Evolutionary conservation across 2,329 filamentous ascomycete genomes (phyloP).

Genomic region (Colletotrichum chlorophyti): DNA sequence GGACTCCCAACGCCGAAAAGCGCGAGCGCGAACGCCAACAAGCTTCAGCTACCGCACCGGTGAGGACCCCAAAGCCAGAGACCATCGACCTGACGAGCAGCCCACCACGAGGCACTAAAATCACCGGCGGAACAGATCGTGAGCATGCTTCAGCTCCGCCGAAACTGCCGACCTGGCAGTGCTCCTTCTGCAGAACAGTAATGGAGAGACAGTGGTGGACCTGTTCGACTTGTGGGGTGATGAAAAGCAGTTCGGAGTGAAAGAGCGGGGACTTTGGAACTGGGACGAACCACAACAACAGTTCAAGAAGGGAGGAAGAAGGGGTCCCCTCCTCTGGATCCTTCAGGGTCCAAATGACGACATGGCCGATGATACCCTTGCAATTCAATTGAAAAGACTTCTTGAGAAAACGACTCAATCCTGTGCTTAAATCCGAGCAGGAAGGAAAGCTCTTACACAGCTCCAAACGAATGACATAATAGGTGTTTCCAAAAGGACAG

Average conservation of each 20-base stretch:
- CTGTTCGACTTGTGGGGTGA: conserved; percentile 59
- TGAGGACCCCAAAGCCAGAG: background rate
- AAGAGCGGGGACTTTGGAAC: conserved; percentile 13
- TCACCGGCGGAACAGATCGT: conserved; percentile 15
- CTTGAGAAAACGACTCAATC: too few relatives aligned
- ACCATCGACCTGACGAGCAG: conserved; percentile 44
- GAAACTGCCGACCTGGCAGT: conserved; percentile 53
- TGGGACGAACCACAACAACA: background rate
- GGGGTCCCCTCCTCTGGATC: background rate
- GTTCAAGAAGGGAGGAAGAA: background rate
- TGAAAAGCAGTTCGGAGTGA: conserved; percentile 56
- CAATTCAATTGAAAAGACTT: background rate
- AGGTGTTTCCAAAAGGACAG: background rate
- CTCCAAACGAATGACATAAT: conserved; percentile 20
- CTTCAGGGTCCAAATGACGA: conserved; percentile 28
- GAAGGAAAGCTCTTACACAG: background rate
- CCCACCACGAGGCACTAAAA: conserved; percentile 32
- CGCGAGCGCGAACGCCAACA: conserved; percentile 26
- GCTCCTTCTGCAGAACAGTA: conserved; percentile 56
- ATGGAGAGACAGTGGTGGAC: conserved; percentile 65
- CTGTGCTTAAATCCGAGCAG: background rate
- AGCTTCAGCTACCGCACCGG: conserved; percentile 27
- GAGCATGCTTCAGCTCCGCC: conserved; percentile 29
- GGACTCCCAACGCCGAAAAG: conserved; percentile 32
- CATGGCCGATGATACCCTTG: conserved; percentile 18